phyloP scores from a whole-genome alignment of 1,284 basidiomycete species.

The Schizopora paradoxa region DNA sequence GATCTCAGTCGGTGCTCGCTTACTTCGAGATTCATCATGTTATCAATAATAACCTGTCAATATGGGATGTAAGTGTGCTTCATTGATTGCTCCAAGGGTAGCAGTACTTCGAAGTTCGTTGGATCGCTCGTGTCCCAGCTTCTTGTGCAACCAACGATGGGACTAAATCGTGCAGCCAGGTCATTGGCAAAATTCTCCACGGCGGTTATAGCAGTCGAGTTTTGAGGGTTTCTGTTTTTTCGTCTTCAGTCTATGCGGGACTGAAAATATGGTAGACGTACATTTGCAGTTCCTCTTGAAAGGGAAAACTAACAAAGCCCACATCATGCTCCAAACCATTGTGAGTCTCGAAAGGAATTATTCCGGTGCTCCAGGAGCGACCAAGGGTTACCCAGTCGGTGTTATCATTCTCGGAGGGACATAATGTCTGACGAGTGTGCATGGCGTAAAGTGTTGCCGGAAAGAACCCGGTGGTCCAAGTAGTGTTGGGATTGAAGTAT shows the following conservation, averaged over 20 bases:
- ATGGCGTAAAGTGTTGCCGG: constrained; percentile 55
- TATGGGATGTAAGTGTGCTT: constrained; percentile 3
- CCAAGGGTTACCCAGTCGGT: constrained; percentile 49
- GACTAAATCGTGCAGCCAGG: constrained; percentile 37
- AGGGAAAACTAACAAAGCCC: constrained; percentile 64
- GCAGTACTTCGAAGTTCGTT: constrained; percentile 44
- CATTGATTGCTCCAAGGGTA: neutral
- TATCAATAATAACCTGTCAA: constrained; percentile 62
- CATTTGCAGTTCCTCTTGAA: constrained; percentile 47
- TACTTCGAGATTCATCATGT: constrained; percentile 71
- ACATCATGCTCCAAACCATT: constrained; percentile 58
- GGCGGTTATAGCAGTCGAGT: constrained; percentile 32
- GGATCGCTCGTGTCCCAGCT: constrained; percentile 55
- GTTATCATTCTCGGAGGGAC: constrained; percentile 31
- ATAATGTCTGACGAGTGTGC: constrained; percentile 44
- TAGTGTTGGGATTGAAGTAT: constrained; percentile 42
- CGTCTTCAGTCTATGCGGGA: neutral
- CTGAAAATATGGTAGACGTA: constrained; percentile 4
- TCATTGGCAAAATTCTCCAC: constrained; percentile 35
- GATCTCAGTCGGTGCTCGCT: neutral
- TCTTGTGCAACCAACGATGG: constrained; percentile 40
- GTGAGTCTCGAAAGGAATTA: constrained; percentile 42
- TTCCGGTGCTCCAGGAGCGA: constrained; percentile 42
- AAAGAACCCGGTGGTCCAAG: constrained; percentile 69
- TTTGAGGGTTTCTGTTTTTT: constrained; percentile 30